These are phyloP conservation scores for Amylostereum areolatum DNA, from an alignment of 1,284 basidiomycete species.

Conservation along the genomic window DNA sequence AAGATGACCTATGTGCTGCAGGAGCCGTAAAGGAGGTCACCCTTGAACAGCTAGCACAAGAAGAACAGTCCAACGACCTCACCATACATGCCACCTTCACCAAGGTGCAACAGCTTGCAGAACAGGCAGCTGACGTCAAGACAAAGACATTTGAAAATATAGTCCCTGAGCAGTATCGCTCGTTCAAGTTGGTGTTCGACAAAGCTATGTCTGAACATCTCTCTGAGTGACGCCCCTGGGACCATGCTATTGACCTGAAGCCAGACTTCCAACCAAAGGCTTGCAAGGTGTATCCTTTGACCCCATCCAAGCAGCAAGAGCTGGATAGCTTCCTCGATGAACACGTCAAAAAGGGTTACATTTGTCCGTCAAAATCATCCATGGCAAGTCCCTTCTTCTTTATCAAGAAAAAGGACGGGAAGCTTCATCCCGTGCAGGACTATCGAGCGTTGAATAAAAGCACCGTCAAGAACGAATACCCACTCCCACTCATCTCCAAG, in stretches of 20 bases:
- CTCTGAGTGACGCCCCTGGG: background rate
- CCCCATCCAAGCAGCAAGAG: background rate
- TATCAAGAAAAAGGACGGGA: background rate
- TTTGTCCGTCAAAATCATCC: background rate
- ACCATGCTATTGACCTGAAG: background rate
- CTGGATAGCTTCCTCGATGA: background rate
- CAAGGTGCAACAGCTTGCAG: background rate
- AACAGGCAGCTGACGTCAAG: background rate
- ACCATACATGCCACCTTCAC: background rate
- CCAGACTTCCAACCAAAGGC: background rate
- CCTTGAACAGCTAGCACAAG: background rate
- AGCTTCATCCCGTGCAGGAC: background rate
- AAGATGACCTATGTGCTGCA: background rate
- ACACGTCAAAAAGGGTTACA: background rate
- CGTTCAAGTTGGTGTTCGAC: background rate
- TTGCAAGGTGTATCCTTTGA: background rate
- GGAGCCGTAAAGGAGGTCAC: background rate
- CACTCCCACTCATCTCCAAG: background rate
- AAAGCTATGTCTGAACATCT: background rate
- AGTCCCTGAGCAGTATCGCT: background rate
- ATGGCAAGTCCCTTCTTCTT: background rate
- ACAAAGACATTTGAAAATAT: background rate
- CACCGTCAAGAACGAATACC: background rate
- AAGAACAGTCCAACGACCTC: background rate
- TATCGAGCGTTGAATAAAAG: background rate